phyloP scores from a whole-genome alignment of 768 basidiomycete genomes.

The Boletus reticuloceps region DNA sequence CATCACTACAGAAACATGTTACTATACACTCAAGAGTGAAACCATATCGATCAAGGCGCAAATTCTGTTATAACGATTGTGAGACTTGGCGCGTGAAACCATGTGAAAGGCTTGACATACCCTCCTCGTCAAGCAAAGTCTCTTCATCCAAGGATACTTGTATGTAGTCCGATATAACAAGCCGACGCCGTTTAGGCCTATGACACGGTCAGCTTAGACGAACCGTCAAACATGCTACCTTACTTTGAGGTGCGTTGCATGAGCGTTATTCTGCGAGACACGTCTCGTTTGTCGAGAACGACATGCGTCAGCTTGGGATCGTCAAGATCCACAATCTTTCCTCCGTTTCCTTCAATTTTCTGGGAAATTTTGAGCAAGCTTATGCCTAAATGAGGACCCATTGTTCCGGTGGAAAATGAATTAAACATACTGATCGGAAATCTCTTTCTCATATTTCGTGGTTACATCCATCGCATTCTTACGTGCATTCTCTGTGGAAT shows the following conservation, averaged over 20 bases:
- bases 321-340: slow-evolving; percentile 61
- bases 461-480: slow-evolving; percentile 60
- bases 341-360: slow-evolving; percentile 67
- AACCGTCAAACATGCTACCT: slow-evolving; percentile 21
- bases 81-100: neutral
- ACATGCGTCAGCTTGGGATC: slow-evolving; percentile 86
- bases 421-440: slow-evolving; percentile 51
- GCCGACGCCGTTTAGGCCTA: slow-evolving; percentile 78
- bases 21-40: neutral
- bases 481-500: slow-evolving; percentile 71
- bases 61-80: slow-evolving; percentile 20
- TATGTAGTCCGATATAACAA: slow-evolving; percentile 78
- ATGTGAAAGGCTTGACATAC: slow-evolving; percentile 26
- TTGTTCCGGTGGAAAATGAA: neutral
- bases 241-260: slow-evolving; percentile 72
- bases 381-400: neutral
- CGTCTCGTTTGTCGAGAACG: slow-evolving; percentile 79
- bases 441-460: slow-evolving; percentile 48
- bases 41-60: slow-evolving; percentile 14
- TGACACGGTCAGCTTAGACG: slow-evolving; percentile 9
- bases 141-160: slow-evolving; percentile 78
- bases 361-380: slow-evolving; percentile 57
- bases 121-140: slow-evolving; percentile 83
- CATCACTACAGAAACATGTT: too few relatives aligned
- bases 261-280: slow-evolving; percentile 66